Evolutionary conservation across 2,329 filamentous ascomycete genomes (phyloP).

Genomic region (Diaporthe eres): DNA sequence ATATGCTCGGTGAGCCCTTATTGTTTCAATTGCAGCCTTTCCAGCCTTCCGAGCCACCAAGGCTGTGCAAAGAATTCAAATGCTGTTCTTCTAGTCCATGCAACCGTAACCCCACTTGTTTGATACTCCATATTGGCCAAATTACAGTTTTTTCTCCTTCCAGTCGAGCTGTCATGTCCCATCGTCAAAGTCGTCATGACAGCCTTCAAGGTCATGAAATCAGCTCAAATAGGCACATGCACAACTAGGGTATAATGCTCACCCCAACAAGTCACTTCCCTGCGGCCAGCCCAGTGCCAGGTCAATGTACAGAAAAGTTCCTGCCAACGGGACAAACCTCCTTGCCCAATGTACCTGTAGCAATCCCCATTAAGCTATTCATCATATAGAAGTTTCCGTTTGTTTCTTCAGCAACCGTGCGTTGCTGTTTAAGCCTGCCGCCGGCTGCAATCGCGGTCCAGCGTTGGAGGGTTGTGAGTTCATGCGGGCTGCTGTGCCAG

Average conservation of each 20-base stretch:
- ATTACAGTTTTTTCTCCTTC: not conserved
- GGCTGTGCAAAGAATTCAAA: not conserved
- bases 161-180: not conserved
- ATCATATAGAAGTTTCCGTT: not conserved
- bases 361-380: not conserved
- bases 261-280: not conserved
- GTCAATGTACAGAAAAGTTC: not conserved
- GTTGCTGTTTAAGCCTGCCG: not conserved
- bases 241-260: not conserved
- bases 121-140: not conserved
- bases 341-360: not conserved
- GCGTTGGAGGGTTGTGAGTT: conserved; percentile 4
- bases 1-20: not conserved
- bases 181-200: not conserved
- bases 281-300: not conserved
- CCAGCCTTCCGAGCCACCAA: not conserved
- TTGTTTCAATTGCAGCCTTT: not conserved
- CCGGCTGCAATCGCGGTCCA: not conserved
- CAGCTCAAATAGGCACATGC: not conserved
- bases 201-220: not conserved
- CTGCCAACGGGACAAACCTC: not conserved
- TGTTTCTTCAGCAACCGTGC: not conserved
- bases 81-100: conserved; percentile 21
- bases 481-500: not conserved
- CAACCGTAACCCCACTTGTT: not conserved